A percentile compares a stretch with the other conserved stretches of the same genome.
phyloP scores from a whole-genome alignment of 2,329 filamentous ascomycete species.

The Thelonectria rubi region DNA sequence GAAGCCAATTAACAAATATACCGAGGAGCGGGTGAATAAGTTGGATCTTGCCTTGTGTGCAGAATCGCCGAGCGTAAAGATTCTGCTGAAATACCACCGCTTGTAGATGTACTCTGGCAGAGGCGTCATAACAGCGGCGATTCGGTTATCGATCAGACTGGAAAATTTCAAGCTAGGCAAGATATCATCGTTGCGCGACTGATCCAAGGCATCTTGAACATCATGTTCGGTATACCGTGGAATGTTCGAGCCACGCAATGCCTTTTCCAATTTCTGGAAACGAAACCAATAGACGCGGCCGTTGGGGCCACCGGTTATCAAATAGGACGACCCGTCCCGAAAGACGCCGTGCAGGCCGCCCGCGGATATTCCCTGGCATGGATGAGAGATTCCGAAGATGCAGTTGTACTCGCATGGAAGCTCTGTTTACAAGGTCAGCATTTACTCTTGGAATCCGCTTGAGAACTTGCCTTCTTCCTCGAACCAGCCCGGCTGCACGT shows the following conservation, averaged over 20 bases:
- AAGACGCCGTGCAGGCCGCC: constrained; percentile 7
- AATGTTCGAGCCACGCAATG: constrained; percentile 1
- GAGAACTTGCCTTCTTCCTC: too few relatives aligned
- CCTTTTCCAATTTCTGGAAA: constrained; percentile 4
- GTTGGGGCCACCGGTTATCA: constrained; percentile 8
- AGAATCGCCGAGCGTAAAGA: constrained; percentile 53
- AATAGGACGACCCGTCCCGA: constrained; percentile 1
- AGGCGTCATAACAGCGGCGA: constrained; percentile 45
- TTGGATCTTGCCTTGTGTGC: constrained; percentile 47
- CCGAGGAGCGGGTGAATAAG: neutral
- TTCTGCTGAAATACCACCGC: constrained; percentile 50
- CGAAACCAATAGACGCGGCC: constrained; percentile 16
- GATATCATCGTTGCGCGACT: constrained; percentile 11
- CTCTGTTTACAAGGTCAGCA: neutral
- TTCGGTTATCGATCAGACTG: constrained; percentile 42
- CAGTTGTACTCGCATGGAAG: constrained; percentile 19
- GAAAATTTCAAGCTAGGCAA: constrained; percentile 34
- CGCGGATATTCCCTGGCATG: constrained; percentile 6
- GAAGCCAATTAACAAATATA: neutral
- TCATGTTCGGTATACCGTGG: constrained; percentile 10
- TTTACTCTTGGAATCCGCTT: constrained; percentile 7
- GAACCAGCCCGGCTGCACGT: constrained; percentile 2
- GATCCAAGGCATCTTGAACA: neutral
- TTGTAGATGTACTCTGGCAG: constrained; percentile 50
- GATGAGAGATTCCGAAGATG: constrained; percentile 24